phyloP scores from a whole-genome alignment of 2,329 filamentous ascomycete genomes.

The Exophiala aquamarina region DNA sequence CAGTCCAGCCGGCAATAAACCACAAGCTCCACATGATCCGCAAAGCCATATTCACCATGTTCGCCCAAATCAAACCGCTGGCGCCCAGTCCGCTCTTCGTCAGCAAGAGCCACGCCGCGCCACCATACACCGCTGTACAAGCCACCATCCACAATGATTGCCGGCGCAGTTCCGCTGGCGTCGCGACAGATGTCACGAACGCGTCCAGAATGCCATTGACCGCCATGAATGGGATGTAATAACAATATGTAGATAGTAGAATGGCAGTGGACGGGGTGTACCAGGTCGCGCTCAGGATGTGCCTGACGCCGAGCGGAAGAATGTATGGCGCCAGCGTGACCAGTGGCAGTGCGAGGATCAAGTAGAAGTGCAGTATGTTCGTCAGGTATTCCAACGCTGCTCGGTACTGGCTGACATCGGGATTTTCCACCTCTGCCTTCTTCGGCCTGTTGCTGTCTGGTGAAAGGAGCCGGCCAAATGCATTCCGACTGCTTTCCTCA shows the following conservation, averaged over 20 bases:
- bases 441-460: background rate
- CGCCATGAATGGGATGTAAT: conserved; percentile 89
- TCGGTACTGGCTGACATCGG: conserved; percentile 10
- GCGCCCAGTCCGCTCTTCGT: conserved; percentile 70
- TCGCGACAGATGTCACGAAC: conserved; percentile 86
- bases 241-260: conserved; percentile 79
- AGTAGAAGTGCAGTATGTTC: conserved; percentile 69
- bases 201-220: conserved; percentile 90
- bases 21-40: conserved; percentile 76
- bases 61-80: conserved; percentile 78
- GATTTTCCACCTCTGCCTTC: conserved; percentile 3
- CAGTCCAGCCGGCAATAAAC: conserved; percentile 60
- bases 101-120: conserved; percentile 60
- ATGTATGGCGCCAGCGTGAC: conserved; percentile 71
- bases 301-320: conserved; percentile 68
- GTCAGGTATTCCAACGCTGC: conserved; percentile 35
- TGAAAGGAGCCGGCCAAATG: conserved; percentile 67
- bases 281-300: conserved; percentile 80
- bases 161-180: conserved; percentile 67
- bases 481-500: conserved; percentile 86
- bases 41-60: conserved; percentile 84
- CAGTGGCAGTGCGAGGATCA: conserved; percentile 69
- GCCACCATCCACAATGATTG: conserved; percentile 83
- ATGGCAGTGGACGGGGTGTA: conserved; percentile 67
- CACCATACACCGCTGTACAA: conserved; percentile 76